Conservation (phyloP, 495 filamentous ascomycete genomes). For the Penicillium verhagenii region DNA sequence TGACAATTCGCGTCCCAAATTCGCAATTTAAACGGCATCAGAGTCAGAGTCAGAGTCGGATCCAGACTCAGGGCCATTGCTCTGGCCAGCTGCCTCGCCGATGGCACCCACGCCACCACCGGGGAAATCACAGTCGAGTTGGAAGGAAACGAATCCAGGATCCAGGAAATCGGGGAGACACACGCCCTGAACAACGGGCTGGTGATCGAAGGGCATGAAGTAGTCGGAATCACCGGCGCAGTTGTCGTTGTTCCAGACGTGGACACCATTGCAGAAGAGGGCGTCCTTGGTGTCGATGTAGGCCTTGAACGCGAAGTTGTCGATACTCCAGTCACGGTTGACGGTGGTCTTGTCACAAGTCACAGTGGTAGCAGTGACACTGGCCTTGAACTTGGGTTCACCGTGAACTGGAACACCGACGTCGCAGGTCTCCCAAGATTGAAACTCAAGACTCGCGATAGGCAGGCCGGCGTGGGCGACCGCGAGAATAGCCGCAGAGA, state of each 20-base stretch:
- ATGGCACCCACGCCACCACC: not conserved
- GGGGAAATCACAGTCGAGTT: constrained; percentile 16
- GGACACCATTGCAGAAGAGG: constrained; percentile 17
- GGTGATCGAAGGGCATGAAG: constrained; percentile 19
- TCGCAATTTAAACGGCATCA: too few relatives aligned
- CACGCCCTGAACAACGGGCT: constrained; percentile 17
- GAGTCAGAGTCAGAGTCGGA: not conserved
- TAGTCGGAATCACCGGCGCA: constrained; percentile 19
- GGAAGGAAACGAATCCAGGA: constrained; percentile 23
- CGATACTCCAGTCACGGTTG: constrained; percentile 26
- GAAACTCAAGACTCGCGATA: constrained; percentile 23
- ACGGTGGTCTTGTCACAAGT: constrained; percentile 27
- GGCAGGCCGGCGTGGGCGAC: constrained; percentile 21
- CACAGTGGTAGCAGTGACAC: constrained; percentile 14
- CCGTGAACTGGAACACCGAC: constrained; percentile 14
- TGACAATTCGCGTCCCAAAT: too few relatives aligned
- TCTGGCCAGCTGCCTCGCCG: not conserved
- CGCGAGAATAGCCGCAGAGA: constrained; percentile 19
- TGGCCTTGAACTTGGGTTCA: constrained; percentile 16
- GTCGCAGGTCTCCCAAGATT: constrained; percentile 25
- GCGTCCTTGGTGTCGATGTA: constrained; percentile 25
- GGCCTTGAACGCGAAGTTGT: constrained; percentile 25
- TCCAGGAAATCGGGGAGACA: constrained; percentile 25
- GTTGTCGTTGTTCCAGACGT: constrained; percentile 24
- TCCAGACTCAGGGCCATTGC: not conserved